phyloP scores from a whole-genome alignment of 2,329 filamentous ascomycete species.

The Xylariaceae sp. region DNA sequence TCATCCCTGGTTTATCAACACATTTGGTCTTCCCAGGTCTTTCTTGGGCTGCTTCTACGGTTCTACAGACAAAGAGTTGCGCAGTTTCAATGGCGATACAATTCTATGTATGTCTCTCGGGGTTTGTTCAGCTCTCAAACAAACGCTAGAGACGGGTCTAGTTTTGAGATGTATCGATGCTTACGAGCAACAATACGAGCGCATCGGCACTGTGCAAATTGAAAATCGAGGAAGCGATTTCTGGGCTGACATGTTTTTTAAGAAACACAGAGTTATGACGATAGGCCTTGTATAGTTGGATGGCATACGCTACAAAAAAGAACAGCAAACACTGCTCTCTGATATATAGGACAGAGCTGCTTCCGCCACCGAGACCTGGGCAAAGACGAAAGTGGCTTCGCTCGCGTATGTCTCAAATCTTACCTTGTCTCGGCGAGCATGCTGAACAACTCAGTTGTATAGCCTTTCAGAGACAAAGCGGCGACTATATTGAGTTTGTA shows the following conservation, averaged over 20 bases:
- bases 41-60: background rate
- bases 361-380: too few relatives aligned
- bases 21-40: background rate
- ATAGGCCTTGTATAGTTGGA: background rate
- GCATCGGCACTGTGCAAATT: background rate
- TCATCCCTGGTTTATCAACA: background rate
- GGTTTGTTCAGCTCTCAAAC: background rate
- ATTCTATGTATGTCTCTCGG: background rate
- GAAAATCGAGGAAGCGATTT: background rate
- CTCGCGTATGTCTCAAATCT: too few relatives aligned
- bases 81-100: background rate
- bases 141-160: background rate
- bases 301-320: background rate
- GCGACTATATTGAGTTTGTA: too few relatives aligned
- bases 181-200: background rate
- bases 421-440: too few relatives aligned
- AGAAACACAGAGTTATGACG: background rate
- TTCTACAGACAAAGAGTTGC: background rate
- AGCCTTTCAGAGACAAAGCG: too few relatives aligned
- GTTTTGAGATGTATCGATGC: background rate
- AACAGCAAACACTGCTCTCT: too few relatives aligned
- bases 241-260: background rate
- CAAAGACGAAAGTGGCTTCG: too few relatives aligned
- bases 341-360: too few relatives aligned
- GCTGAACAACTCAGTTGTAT: too few relatives aligned